Evolutionary conservation across 2,329 filamentous ascomycete genomes (phyloP).

Genomic region (Massarina eburnea): DNA sequence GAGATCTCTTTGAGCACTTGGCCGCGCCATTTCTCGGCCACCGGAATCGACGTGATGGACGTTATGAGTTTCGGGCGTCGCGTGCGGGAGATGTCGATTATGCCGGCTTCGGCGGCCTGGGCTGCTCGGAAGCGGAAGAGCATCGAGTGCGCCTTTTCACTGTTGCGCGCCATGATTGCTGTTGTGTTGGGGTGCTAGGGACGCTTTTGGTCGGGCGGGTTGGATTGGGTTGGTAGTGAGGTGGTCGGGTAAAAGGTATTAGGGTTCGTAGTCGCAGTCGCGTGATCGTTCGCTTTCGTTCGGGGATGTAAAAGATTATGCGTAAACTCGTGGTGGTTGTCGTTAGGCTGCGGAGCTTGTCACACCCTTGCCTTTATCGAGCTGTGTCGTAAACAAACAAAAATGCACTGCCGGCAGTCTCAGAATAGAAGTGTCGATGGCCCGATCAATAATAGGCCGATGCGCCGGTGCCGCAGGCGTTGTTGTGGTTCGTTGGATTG

Average conservation of each 20-base stretch:
- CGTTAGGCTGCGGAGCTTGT: constrained; percentile 1
- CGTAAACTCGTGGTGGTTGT: not conserved
- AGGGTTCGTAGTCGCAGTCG: not conserved
- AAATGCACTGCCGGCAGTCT: constrained; percentile 30
- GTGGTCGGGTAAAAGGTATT: not conserved
- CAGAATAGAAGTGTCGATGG: constrained; percentile 14
- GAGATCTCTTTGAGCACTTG: constrained; percentile 97
- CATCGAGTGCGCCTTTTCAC: constrained; percentile 99
- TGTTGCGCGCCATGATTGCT: constrained; percentile 75
- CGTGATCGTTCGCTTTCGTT: not conserved
- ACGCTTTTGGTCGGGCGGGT: constrained; percentile 3
- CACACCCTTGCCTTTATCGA: not conserved
- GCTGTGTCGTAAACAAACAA: constrained; percentile 12
- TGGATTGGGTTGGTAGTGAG: not conserved
- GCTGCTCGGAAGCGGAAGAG: constrained; percentile 99
- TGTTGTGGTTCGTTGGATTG: constrained; percentile 12
- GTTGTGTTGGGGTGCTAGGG: constrained; percentile 7
- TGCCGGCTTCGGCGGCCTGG: constrained; percentile 92
- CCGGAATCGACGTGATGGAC: constrained; percentile 77
- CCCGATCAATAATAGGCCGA: constrained; percentile 10
- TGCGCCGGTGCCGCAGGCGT: constrained; percentile 10
- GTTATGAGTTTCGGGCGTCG: constrained; percentile 91
- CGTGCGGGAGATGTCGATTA: constrained; percentile 88
- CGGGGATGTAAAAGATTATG: no score
- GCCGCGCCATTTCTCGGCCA: constrained; percentile 96